Evolutionary conservation across 306 rosid genomes (phyloP).

Genomic region (Cucumis melo): DNA sequence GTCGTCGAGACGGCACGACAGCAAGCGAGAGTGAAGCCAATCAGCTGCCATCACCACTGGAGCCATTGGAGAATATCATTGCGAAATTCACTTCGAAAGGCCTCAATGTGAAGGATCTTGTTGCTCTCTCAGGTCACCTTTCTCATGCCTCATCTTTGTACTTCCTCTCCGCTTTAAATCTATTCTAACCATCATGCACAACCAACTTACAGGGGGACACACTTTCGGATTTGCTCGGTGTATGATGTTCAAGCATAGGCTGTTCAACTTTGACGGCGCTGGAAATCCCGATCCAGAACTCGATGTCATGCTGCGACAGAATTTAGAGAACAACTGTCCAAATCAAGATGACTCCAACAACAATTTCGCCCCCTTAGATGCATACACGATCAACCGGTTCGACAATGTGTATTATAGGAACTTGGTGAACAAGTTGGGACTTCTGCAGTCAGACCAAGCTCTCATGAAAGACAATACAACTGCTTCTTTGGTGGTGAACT

Average conservation of each 20-base stretch:
- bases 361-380: conserved; percentile 49
- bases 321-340: conserved; percentile 41
- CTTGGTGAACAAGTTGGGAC: conserved; percentile 44
- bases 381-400: conserved; percentile 31
- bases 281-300: conserved; percentile 67
- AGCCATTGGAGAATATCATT: conserved; percentile 46
- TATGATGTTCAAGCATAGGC: conserved; percentile 65
- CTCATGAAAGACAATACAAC: conserved; percentile 43
- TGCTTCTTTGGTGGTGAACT: conserved; percentile 36
- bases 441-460: conserved; percentile 78
- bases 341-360: conserved; percentile 49
- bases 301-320: conserved; percentile 30
- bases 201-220: conserved; percentile 42
- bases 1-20: conserved; percentile 73
- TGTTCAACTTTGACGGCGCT: conserved; percentile 46
- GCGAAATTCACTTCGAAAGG: conserved; percentile 58
- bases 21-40: conserved; percentile 46
- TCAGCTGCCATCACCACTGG: conserved; percentile 66
- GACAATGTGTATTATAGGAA: conserved; percentile 62
- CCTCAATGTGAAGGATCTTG: conserved; percentile 58
- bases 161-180: not conserved
- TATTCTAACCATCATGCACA: not conserved
- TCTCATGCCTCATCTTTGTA: not conserved
- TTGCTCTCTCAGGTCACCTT: conserved; percentile 61
- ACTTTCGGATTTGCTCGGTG: conserved; percentile 85